Base-by-base conservation (phyloP, 352 stramenopile species). In the Phytophthora sojae region DNA sequence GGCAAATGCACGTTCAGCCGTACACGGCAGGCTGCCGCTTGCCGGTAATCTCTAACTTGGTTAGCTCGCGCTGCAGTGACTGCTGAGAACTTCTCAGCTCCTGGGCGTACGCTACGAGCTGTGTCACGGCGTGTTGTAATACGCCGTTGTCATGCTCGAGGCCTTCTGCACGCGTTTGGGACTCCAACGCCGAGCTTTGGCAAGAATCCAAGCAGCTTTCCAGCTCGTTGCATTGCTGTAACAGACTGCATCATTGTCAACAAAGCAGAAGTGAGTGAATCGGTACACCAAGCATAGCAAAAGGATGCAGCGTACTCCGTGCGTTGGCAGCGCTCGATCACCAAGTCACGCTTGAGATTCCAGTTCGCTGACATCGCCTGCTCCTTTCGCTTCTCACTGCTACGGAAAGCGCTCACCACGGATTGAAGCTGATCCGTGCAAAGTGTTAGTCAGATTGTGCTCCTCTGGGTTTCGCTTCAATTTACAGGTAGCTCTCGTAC, bases 251-350 rank as follows among this genome's bases (percentile, higher is more conserved):
- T 4, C 17, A 47, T 47, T 3, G 39, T 39, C 58, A 45, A 52
- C 9, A 45, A 25, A 15, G 29, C 4, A 7, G 12, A 4, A 30
- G 3, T 52, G 39, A 61, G 37, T 4, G 21, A 17, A 4, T n/a
- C 37, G 2, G 9, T 14, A 15, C 0, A 30, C 14, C 21, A 25
- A 23, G 44, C 1, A 47, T 19, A 21, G 7, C n/a, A 11, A 3
- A 17, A 6, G 52, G 7, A 45, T 19, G 39, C 12, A 19, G 71
- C 78, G 65, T 74, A 91, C 82, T 87, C 80, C 61, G 80, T 76
- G 39, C 84, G 82, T 61, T 90, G 82, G 35, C 80, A 88, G 26
- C 75, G 72, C 57, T 89, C 82, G 57, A 85, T 19, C n/a, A 91
- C 77, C 35, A 92, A 63, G 15, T 81, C 67, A 35, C 82, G 80